Evolutionary conservation across 176 grass and related monocot species (phyloP).

Genomic region (Carex scoparia): DNA sequence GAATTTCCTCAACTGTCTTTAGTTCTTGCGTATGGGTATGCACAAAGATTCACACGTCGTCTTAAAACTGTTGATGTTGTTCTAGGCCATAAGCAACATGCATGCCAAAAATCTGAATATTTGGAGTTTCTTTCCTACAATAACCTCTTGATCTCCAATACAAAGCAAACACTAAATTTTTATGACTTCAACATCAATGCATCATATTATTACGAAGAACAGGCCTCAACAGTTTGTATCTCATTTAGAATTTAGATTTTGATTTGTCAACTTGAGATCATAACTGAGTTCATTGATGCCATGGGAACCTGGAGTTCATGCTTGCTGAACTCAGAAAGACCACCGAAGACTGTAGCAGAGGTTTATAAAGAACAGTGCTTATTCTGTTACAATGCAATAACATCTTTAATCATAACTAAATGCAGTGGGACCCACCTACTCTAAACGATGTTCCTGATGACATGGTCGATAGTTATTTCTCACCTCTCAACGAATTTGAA

Average conservation of each 20-base stretch:
- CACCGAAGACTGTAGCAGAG: not conserved
- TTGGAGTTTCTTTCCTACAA: not conserved
- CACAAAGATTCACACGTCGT: not conserved
- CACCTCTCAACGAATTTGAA: constrained; percentile 68
- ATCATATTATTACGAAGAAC: not conserved
- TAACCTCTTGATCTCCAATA: not conserved
- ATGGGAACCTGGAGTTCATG: not conserved
- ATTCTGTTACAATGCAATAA: not conserved
- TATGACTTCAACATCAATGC: not conserved
- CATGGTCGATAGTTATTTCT: constrained; percentile 75
- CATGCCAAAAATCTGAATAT: not conserved
- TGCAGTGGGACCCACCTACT: constrained; percentile 93
- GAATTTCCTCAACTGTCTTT: not conserved
- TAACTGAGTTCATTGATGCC: not conserved
- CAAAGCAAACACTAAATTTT: not conserved
- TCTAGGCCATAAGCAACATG: not conserved
- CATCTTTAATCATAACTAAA: constrained; percentile 11
- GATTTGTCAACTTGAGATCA: not conserved
- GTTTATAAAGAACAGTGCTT: not conserved
- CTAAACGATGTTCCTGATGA: constrained; percentile 69
- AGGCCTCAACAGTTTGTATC: not conserved
- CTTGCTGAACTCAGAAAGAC: not conserved
- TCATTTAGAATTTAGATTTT: not conserved
- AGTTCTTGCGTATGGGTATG: not conserved
- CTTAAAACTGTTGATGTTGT: not conserved